Conservation (phyloP, 495 filamentous ascomycete species). For the Penicillium paradoxum region DNA sequence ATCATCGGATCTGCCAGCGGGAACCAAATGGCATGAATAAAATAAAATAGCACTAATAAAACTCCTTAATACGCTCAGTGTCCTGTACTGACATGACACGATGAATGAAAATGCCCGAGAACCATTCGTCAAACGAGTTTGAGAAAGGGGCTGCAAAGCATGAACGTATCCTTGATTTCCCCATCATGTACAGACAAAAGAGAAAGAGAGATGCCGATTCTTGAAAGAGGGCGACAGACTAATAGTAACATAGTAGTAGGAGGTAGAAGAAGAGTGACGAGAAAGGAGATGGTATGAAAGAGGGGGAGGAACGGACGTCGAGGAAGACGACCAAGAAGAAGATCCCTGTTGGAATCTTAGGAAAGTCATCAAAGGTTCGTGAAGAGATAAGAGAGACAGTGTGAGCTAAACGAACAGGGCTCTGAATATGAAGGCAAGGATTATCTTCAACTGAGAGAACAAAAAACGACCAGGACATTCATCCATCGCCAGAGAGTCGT, state of each 20-base stretch:
- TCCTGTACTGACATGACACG: slow-evolving; percentile 12
- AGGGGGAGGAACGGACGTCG: slow-evolving; percentile 1
- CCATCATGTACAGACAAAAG: slow-evolving; percentile 31
- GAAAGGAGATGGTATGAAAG: slow-evolving; percentile 8
- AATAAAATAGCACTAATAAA: slow-evolving; percentile 7
- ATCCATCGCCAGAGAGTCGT: slow-evolving; percentile 37
- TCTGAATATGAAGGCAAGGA: slow-evolving; percentile 16
- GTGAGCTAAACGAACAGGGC: slow-evolving; percentile 19
- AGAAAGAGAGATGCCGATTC: slow-evolving; percentile 5
- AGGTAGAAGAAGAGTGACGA: slow-evolving; percentile 10
- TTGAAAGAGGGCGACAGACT: slow-evolving; percentile 2
- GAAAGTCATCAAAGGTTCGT: slow-evolving; percentile 8
- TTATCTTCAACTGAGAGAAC: slow-evolving; percentile 17
- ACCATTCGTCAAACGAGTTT: background rate
- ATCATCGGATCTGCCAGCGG: background rate
- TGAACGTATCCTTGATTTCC: slow-evolving; percentile 19
- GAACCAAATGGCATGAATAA: slow-evolving; percentile 6
- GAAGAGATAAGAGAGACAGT: slow-evolving; percentile 18
- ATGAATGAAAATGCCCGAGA: slow-evolving; percentile 8
- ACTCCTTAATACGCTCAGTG: slow-evolving; percentile 13
- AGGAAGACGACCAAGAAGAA: background rate
- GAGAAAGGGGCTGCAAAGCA: slow-evolving; percentile 10
- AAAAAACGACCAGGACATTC: slow-evolving; percentile 20
- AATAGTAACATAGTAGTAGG: slow-evolving; percentile 11
- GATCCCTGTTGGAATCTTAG: background rate